These are phyloP conservation scores for Claviceps africana DNA, from an alignment of 2,329 filamentous ascomycete genomes.

Conservation along the genomic window DNA sequence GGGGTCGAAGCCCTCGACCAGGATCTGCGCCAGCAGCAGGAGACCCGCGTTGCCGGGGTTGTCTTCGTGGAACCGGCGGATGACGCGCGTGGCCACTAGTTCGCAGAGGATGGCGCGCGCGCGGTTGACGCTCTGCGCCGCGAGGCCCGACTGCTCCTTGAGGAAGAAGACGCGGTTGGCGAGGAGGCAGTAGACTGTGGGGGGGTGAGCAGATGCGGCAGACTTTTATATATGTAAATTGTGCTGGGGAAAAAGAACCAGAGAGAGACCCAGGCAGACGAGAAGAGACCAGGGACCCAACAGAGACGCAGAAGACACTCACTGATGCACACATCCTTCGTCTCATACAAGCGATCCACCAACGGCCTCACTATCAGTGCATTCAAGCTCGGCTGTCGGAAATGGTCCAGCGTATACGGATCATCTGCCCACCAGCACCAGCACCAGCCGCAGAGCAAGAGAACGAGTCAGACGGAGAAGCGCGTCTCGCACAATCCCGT, in stretches of 20 bases:
- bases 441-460: too few relatives aligned
- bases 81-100: conserved; percentile 49
- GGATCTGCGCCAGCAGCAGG: conserved; percentile 50
- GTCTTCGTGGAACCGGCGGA: conserved; percentile 56
- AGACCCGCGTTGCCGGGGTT: conserved; percentile 48
- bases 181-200: conserved; percentile 57
- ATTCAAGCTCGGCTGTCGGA: conserved; percentile 54
- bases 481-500: too few relatives aligned
- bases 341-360: conserved; percentile 53
- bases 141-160: conserved; percentile 48
- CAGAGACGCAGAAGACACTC: too few relatives aligned
- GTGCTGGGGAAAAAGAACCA: too few relatives aligned
- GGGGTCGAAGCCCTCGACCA: conserved; percentile 58
- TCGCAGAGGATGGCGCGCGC: conserved; percentile 57
- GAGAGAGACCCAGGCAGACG: too few relatives aligned
- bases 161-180: conserved; percentile 59
- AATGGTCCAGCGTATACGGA: conserved; percentile 41
- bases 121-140: conserved; percentile 55
- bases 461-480: neutral
- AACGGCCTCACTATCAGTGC: conserved; percentile 50
- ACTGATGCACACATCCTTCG: conserved; percentile 50
- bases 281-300: too few relatives aligned
- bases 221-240: too few relatives aligned
- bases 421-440: conserved; percentile 21
- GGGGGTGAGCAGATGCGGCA: too few relatives aligned